Conservation (phyloP, 2,329 filamentous ascomycete species). For the Lachnellula cervina region DNA sequence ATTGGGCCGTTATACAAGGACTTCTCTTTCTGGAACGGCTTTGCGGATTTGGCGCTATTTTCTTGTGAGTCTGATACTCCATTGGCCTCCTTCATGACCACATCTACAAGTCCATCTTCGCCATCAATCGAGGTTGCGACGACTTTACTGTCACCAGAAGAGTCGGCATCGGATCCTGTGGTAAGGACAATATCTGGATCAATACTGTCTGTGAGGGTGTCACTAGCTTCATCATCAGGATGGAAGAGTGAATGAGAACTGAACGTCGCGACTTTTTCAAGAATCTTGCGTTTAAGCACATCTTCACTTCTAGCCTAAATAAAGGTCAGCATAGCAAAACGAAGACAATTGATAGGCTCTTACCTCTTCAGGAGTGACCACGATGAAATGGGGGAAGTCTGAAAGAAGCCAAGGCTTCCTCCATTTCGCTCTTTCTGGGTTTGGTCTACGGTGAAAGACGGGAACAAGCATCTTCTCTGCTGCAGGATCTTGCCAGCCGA, state of each 20-base stretch:
- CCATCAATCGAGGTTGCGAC: conserved; percentile 76
- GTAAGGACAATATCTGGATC: conserved; percentile 68
- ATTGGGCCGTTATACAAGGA: neutral
- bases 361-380: conserved; percentile 69
- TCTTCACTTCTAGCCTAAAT: conserved; percentile 54
- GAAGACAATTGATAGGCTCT: conserved; percentile 17
- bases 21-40: conserved; percentile 9
- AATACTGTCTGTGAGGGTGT: conserved; percentile 46
- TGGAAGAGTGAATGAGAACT: conserved; percentile 65
- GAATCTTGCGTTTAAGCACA: conserved; percentile 70
- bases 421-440: conserved; percentile 28
- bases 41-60: neutral
- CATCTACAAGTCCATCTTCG: conserved; percentile 86
- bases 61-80: conserved; percentile 17
- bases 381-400: conserved; percentile 60
- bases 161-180: conserved; percentile 59
- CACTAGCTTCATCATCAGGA: conserved; percentile 31
- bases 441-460: conserved; percentile 56
- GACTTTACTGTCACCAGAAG: conserved; percentile 64
- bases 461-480: conserved; percentile 67
- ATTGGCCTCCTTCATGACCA: conserved; percentile 69
- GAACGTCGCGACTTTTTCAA: conserved; percentile 70
- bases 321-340: neutral
- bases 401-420: conserved; percentile 32
- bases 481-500: conserved; percentile 53